phyloP scores from a whole-genome alignment of 2,329 filamentous ascomycete species.

The Stachybotrys chartarum region DNA sequence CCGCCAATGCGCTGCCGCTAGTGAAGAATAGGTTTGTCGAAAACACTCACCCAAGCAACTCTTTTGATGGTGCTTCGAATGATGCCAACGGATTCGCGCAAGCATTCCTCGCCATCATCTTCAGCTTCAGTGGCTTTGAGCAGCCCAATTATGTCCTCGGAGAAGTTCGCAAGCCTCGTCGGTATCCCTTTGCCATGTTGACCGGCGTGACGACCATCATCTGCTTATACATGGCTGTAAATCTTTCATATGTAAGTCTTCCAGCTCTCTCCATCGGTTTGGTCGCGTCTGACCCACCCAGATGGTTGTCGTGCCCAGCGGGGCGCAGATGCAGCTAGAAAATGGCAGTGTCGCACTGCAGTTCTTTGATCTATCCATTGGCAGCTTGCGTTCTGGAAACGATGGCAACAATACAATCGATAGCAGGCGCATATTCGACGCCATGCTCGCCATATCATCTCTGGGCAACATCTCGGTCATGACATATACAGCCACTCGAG shows the following conservation, averaged over 20 bases:
- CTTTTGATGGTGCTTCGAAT: slow-evolving; percentile 13
- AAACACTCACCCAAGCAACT: slow-evolving; percentile 16
- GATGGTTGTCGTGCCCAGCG: slow-evolving; percentile 29
- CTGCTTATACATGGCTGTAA: slow-evolving; percentile 27
- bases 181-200: slow-evolving; percentile 22
- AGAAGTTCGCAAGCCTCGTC: slow-evolving; percentile 20
- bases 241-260: slow-evolving; percentile 26
- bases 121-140: slow-evolving; percentile 27
- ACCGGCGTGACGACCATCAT: slow-evolving; percentile 19
- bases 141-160: slow-evolving; percentile 31
- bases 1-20: slow-evolving; percentile 15
- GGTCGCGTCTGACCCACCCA: slow-evolving; percentile 12
- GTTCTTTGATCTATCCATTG: slow-evolving; percentile 26
- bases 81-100: slow-evolving; percentile 25
- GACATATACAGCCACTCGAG: slow-evolving; percentile 47
- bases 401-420: slow-evolving; percentile 3
- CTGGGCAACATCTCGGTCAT: slow-evolving; percentile 51
- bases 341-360: slow-evolving; percentile 21
- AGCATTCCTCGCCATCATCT: slow-evolving; percentile 37
- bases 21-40: slow-evolving; percentile 15
- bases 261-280: neutral
- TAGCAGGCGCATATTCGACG: slow-evolving; percentile 33
- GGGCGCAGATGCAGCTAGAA: slow-evolving; percentile 13
- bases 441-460: slow-evolving; percentile 44
- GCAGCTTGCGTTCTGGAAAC: slow-evolving; percentile 16